Conservation (phyloP, 2,329 filamentous ascomycete genomes). For the Cercospora citrullina region DNA sequence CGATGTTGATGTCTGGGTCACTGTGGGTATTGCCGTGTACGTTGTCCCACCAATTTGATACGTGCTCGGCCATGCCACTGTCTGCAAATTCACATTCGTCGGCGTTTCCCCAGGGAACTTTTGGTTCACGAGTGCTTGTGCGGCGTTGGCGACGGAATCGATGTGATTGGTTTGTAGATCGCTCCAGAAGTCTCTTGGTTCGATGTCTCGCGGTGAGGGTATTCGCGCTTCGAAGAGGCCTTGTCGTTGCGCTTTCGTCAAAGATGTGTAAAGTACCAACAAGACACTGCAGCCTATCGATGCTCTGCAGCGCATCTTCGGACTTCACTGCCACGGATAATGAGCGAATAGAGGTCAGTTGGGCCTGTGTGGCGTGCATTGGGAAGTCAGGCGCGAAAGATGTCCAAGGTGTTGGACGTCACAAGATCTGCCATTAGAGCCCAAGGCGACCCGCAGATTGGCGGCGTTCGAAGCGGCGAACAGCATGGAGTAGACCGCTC, state of each 20-base stretch:
- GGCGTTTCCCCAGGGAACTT: conserved; percentile 5
- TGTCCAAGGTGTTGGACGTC: not conserved
- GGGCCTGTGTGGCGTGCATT: conserved; percentile 5
- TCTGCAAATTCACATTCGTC: conserved; percentile 5
- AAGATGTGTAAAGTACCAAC: not conserved
- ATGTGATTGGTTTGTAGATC: conserved; percentile 7
- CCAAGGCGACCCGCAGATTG: conserved; percentile 1
- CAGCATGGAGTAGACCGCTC: not conserved
- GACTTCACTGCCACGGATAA: not conserved
- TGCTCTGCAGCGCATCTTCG: conserved; percentile 6
- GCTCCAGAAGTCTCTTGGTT: conserved; percentile 3
- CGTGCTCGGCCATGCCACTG: conserved; percentile 12
- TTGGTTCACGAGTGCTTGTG: conserved; percentile 3
- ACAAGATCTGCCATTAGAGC: not conserved
- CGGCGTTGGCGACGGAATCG: conserved; percentile 8
- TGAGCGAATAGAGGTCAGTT: conserved; percentile 2
- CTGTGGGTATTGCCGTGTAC: conserved; percentile 5
- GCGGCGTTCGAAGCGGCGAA: not conserved
- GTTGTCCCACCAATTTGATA: conserved; percentile 9
- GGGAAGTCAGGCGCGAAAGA: not conserved
- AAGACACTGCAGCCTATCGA: not conserved
- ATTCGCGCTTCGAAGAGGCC: not conserved
- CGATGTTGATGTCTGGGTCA: not conserved
- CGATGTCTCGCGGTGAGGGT: not conserved
- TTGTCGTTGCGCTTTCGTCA: not conserved